phyloP scores from a whole-genome alignment of 331 rosid species.

The Quercus lobata region DNA sequence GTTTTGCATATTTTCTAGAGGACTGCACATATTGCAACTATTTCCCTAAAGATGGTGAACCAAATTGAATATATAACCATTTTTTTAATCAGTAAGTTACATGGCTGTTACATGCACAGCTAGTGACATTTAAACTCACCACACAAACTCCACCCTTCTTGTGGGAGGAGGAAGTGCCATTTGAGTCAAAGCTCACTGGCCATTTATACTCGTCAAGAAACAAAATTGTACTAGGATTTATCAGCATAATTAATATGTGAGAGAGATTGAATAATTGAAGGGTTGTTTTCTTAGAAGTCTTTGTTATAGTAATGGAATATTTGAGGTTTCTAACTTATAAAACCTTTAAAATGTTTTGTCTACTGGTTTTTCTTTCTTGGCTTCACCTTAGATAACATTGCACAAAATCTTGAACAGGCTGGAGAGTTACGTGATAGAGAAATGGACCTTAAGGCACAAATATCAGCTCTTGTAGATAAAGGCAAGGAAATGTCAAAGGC shows the following conservation, averaged over 20 bases:
- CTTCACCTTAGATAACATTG: slow-evolving; percentile 10
- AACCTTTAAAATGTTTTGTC: background rate
- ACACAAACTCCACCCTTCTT: too few species aligned
- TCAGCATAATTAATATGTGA: background rate
- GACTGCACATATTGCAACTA: background rate
- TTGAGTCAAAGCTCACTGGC: too few species aligned
- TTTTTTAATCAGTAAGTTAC: background rate
- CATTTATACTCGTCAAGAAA: background rate
- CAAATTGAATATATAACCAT: background rate
- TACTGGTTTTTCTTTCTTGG: slow-evolving; percentile 1
- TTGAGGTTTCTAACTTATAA: background rate
- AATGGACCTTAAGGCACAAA: slow-evolving; percentile 90
- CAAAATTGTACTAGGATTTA: background rate
- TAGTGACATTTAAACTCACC: too few species aligned
- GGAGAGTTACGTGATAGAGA: slow-evolving; percentile 93
- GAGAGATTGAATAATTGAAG: background rate
- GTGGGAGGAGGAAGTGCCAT: too few species aligned
- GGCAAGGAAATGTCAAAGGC: slow-evolving; percentile 98
- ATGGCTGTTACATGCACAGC: too few species aligned
- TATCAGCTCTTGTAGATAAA: slow-evolving; percentile 71
- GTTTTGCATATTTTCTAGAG: background rate
- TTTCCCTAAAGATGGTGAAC: background rate
- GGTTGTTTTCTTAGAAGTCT: background rate
- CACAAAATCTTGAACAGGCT: slow-evolving; percentile 51
- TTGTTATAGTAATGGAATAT: background rate